These are phyloP conservation scores for Blepharisma japonicum DNA, from an alignment of 73 alveolate species.

Conservation along the genomic window DNA sequence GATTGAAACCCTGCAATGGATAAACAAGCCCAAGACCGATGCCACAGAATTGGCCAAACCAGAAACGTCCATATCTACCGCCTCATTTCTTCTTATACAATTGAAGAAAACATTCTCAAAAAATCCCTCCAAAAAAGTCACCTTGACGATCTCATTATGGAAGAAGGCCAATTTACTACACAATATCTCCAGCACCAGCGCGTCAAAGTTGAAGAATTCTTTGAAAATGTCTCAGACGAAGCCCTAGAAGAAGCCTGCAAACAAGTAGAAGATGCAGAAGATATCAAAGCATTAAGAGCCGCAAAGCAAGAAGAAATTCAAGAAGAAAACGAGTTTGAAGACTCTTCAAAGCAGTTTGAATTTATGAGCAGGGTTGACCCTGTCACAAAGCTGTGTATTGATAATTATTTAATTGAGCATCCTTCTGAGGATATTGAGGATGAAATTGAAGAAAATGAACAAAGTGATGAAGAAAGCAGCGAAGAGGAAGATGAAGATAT, in stretches of 20 bases:
- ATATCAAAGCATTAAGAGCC: not conserved
- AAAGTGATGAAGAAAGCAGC: not conserved
- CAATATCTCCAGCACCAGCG: constrained; percentile 23
- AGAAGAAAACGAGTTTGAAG: constrained; percentile 2
- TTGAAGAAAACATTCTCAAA: constrained; percentile 94
- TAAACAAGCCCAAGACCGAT: constrained; percentile 99
- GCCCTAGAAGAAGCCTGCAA: constrained; percentile 18
- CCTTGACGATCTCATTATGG: constrained; percentile 93
- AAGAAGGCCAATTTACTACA: constrained; percentile 60
- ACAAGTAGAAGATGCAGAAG: constrained; percentile 23
- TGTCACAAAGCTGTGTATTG: constrained; percentile 1
- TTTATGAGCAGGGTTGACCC: not conserved
- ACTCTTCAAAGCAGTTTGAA: not conserved
- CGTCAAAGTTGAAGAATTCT: constrained; percentile 4
- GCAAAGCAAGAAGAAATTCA: constrained; percentile 1
- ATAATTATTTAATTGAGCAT: not conserved
- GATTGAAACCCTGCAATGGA: constrained; percentile 99
- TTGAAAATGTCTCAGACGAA: constrained; percentile 21
- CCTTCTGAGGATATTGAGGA: not conserved
- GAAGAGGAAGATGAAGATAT: not conserved
- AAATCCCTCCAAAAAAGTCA: constrained; percentile 93
- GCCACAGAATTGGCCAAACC: constrained; percentile 99
- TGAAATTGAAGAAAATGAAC: not conserved
- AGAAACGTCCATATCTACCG: constrained; percentile 98
- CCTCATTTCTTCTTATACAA: constrained; percentile 84